A percentile compares a stretch with the other conserved stretches of the same genome.
Evolutionary conservation across 345 rosid genomes (phyloP).

Genomic region (Salix dunnii): DNA sequence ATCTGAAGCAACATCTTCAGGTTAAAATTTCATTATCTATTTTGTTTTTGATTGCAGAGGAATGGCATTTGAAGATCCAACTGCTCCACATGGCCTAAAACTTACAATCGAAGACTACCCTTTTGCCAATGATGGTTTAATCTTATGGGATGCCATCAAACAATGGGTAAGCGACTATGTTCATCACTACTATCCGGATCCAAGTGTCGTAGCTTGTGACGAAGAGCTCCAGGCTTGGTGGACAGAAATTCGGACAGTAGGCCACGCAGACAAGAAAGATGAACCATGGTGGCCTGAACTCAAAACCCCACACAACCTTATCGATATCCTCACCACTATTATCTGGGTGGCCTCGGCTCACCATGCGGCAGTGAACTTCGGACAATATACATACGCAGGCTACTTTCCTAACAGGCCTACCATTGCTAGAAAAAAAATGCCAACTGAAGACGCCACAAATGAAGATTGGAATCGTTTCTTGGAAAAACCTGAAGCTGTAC

Average conservation of each 20-base stretch:
- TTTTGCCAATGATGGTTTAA: conserved; percentile 71
- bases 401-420: conserved; percentile 62
- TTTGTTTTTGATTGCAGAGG: conserved; percentile 40
- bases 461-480: conserved; percentile 12
- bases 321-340: conserved; percentile 55
- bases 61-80: conserved; percentile 57
- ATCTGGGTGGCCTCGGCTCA: conserved; percentile 75
- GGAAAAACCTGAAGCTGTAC: conserved; percentile 49
- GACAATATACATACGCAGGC: conserved; percentile 68
- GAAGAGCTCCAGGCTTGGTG: conserved; percentile 69
- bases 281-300: conserved; percentile 75
- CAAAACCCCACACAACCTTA: conserved; percentile 45
- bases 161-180: conserved; percentile 64
- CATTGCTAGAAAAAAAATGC: conserved; percentile 55
- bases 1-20: not conserved
- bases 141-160: conserved; percentile 66
- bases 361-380: conserved; percentile 68
- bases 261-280: conserved; percentile 68
- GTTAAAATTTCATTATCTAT: not conserved
- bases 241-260: conserved; percentile 61
- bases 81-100: conserved; percentile 53
- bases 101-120: conserved; percentile 64
- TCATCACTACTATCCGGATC: conserved; percentile 45
- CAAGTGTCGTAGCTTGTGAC: conserved; percentile 45
- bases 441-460: conserved; percentile 48